Evolutionary conservation across 2,329 filamentous ascomycete genomes (phyloP), one percentile per base, ranked within the genome.

Genomic region (Trichoderma arundinaceum): DNA sequence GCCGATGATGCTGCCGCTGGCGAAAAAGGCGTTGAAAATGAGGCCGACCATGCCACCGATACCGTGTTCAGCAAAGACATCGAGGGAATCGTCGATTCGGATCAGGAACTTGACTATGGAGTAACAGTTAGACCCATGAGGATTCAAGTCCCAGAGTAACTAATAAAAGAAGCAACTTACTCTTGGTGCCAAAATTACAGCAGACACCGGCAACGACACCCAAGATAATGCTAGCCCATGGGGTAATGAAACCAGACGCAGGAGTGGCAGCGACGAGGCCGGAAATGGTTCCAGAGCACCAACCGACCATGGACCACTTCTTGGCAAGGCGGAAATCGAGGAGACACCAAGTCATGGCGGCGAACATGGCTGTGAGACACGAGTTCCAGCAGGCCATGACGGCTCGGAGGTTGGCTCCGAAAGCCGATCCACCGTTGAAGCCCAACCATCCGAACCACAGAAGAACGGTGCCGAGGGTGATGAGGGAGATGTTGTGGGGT

Each of bases 401-500:
- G 64, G 95, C 95, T 71, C 95, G 91, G 62, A 98, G 85, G 82
- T 97, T 97, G 71, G 94, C 92, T 72, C 94, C 94, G 72, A 97
- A 97, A 44, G 94, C 83, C 28, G 94, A 97, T 69, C 95, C 95
- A 73, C 94, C 95, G 84, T 99, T 99, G 88, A 99, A 99, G 64
- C 94, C 95, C 70, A 99, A 85, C 95, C 95, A 99, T 74, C 95
- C 95, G 74, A 98, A 98, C 94, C 94, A 98, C 65, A 99, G 92
- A 73, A 99, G 87, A 70, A 97, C 87, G 3, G 95, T 98, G 69
- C 95, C 95, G 72, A 98, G 90, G 0, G 95, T 94, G 80, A 99
- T 97, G 74, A 98, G 87, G 6, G 94, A 97, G 71, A 98, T 95
- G 83, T 99, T 99, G 85, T 99, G 95, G 17, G 95, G 95, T 71